Conservation (phyloP, 352 stramenopile genomes). For the Phytophthora pini region DNA sequence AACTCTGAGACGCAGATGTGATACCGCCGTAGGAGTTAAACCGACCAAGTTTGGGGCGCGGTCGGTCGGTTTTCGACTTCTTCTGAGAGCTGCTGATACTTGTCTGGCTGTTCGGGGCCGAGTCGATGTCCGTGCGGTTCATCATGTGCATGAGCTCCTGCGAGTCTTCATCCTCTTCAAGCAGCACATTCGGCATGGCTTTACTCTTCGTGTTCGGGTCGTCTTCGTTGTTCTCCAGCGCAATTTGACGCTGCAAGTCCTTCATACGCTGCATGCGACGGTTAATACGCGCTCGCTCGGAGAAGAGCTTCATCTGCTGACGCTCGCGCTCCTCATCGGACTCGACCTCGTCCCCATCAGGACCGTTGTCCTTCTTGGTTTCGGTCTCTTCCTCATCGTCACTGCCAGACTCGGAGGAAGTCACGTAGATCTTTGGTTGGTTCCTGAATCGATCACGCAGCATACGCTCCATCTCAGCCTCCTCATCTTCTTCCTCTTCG, state of each 20-base stretch:
- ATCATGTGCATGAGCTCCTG: conserved; percentile 73
- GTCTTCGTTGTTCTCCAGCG: conserved; percentile 50
- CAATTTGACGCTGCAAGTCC: conserved; percentile 71
- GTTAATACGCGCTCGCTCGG: conserved; percentile 81
- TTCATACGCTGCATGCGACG: conserved; percentile 89
- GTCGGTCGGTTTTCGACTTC: conserved; percentile 16
- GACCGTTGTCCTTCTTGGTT: conserved; percentile 25
- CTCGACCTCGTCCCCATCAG: conserved; percentile 59
- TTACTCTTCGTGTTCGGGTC: conserved; percentile 30
- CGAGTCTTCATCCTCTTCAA: conserved; percentile 84
- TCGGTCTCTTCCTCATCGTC: conserved; percentile 54
- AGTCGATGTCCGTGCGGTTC: conserved; percentile 60
- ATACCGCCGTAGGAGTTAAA: conserved; percentile 66
- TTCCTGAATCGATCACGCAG: conserved; percentile 74
- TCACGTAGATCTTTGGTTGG: conserved; percentile 89
- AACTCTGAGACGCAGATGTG: conserved; percentile 42
- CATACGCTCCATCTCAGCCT: conserved; percentile 83
- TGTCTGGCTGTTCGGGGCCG: conserved; percentile 14
- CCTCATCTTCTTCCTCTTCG: conserved; percentile 73
- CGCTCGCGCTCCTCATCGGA: conserved; percentile 84
- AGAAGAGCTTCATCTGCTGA: conserved; percentile 89
- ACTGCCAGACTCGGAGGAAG: conserved; percentile 82
- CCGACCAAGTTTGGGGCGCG: conserved; percentile 48
- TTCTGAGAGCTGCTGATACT: conserved; percentile 1
- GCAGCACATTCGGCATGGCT: conserved; percentile 58